These are phyloP conservation scores for Wickerhamiella domercqiae DNA, from an alignment of 805 yeast genomes.

Conservation along the genomic window DNA sequence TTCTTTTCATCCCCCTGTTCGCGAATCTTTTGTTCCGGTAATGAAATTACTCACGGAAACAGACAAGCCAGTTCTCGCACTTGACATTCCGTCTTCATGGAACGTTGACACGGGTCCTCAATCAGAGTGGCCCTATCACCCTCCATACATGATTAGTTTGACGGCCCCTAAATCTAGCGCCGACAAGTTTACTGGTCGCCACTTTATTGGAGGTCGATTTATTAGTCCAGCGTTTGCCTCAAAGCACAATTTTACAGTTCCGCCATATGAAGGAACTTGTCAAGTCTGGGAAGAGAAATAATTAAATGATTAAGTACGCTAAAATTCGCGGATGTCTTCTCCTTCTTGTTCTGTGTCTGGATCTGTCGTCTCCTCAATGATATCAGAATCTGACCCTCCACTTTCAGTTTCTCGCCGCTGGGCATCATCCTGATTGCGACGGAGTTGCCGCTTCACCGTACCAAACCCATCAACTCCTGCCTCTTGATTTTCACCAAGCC, in stretches of 20 bases:
- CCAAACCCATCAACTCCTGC: constrained; percentile 25
- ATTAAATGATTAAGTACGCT: not conserved
- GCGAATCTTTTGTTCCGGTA: constrained; percentile 54
- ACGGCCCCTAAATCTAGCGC: constrained; percentile 94
- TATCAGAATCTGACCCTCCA: too few relatives aligned
- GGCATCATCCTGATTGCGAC: not conserved
- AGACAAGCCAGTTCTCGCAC: constrained; percentile 49
- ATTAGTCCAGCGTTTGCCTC: constrained; percentile 50
- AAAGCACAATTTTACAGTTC: constrained; percentile 56
- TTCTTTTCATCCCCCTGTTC: constrained; percentile 76
- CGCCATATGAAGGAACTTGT: constrained; percentile 41
- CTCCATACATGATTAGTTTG: constrained; percentile 58
- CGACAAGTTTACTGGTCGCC: constrained; percentile 35
- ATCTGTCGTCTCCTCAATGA: too few relatives aligned
- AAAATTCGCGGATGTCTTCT: too few relatives aligned
- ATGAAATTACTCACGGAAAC: constrained; percentile 28
- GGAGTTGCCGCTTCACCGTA: constrained; percentile 15
- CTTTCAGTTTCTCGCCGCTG: not conserved
- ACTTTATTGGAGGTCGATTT: constrained; percentile 86
- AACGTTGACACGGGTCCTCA: constrained; percentile 80
- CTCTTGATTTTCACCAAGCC: constrained; percentile 26
- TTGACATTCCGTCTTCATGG: constrained; percentile 96
- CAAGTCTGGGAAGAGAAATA: constrained; percentile 31
- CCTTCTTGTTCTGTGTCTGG: too few relatives aligned
- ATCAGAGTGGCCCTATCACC: constrained; percentile 31